Evolutionary conservation across 2,329 filamentous ascomycete species (phyloP).

Genomic region (Penicillium sp.): DNA sequence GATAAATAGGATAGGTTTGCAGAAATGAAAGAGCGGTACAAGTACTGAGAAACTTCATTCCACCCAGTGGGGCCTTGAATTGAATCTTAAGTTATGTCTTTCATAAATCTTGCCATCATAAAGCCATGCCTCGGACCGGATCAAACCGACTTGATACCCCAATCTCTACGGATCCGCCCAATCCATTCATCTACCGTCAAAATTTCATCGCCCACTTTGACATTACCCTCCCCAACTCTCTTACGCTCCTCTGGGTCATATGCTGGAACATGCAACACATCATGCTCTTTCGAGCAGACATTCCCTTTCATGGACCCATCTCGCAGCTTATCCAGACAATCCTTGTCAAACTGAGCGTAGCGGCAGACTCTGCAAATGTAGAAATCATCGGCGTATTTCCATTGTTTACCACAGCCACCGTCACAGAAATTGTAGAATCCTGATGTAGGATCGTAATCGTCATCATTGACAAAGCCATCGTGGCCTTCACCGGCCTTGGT

Average conservation of each 20-base stretch:
- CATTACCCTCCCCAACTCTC: constrained; percentile 2
- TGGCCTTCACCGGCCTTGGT: not conserved
- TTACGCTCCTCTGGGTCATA: not conserved
- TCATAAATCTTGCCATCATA: not conserved
- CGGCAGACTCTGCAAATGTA: constrained; percentile 30
- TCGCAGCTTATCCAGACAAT: constrained; percentile 20
- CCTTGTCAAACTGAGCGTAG: constrained; percentile 21
- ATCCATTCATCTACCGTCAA: not conserved
- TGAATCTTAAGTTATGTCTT: not conserved
- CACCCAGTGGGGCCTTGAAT: no score
- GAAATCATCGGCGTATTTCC: constrained; percentile 25
- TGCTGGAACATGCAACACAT: not conserved
- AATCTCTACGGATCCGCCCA: not conserved
- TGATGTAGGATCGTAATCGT: not conserved
- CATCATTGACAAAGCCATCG: not conserved
- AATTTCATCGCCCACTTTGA: not conserved
- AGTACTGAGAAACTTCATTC: no score
- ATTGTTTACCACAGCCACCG: constrained; percentile 11
- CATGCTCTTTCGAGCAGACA: not conserved
- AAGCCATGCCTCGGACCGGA: not conserved
- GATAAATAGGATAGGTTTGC: no score
- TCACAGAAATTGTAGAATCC: constrained; percentile 3
- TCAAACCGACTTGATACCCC: not conserved
- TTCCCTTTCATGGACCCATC: constrained; percentile 2
- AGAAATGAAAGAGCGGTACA: no score